Base-by-base conservation (phyloP, 2,329 filamentous ascomycete genomes). In the Colletotrichum sp. region DNA sequence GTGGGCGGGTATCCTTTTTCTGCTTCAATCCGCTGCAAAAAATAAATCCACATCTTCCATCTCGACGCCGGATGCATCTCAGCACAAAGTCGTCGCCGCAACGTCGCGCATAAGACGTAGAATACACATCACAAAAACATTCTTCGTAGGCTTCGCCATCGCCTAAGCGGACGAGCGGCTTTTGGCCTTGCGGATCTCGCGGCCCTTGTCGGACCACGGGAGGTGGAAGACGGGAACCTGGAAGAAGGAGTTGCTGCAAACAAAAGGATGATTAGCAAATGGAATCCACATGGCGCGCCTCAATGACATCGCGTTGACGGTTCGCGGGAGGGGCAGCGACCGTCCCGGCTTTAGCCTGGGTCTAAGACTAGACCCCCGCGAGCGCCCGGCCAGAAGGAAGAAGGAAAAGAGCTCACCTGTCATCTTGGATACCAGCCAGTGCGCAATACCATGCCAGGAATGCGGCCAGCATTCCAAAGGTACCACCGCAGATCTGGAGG, bases 191-290 rank as follows among this genome's bases (percentile, higher is more conserved):
- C 93, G 90, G 76, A 83, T 84, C 84, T 92, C 89, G 77, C 90
- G 91, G 69, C 92, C 94, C 86, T 94, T 94, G 80, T 94, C 93
- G 48, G 94, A 96, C 96, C 96, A 98, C 70, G 96, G 96, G 90
- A 98, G 97, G 89, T 98, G 96, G 80, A 94, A 93, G 78, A 98
- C 96, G 67, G 96, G 96, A 77, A 98, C 92, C 84, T 97, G 90
- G 89, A 98, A 97, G 92, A 98, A 98, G 32, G 91, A 93, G 86
- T 93, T 93, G 88, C 95, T 97, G 81, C 76, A 61, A 69, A 67
- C 52, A 60, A 71, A 21, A n/a, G 10, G n/a, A 62, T 65, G 82
- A 88, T 76, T 75, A 62, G 55, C 73, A 62, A 66, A 66, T 7
- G 36, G 30, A 65, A 73, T 73, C 64, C 70, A 73, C 70, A 48